Conservation (phyloP, 139 green algal species). For the Chlorella sp. region DNA sequence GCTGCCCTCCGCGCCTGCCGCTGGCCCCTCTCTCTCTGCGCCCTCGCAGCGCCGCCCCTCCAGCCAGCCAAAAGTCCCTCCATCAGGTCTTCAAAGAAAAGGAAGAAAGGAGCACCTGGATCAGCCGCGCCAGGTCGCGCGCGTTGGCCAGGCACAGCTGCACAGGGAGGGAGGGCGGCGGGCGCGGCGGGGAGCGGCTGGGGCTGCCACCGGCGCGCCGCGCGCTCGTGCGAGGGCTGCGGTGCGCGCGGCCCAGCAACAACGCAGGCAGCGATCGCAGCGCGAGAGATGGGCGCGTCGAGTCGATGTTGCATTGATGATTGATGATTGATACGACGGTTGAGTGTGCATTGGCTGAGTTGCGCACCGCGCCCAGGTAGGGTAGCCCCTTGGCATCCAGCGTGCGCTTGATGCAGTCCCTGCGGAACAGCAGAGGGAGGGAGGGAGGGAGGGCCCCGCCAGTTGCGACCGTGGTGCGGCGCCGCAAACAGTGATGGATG, state of each 20-base stretch:
- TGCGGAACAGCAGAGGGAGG: background rate
- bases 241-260: background rate
- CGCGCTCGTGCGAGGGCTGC: background rate
- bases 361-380: too few relatives aligned
- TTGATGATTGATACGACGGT: background rate
- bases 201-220: slow-evolving; percentile 38
- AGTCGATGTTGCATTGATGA: background rate
- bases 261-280: background rate
- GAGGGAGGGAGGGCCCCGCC: background rate
- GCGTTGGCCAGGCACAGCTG: slow-evolving; percentile 60
- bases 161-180: slow-evolving; percentile 54
- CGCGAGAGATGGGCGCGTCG: background rate
- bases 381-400: background rate
- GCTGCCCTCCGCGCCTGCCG: too few relatives aligned
- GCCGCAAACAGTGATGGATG: too few relatives aligned
- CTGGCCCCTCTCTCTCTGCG: too few relatives aligned
- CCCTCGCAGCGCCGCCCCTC: background rate
- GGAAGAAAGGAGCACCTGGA: slow-evolving; percentile 25
- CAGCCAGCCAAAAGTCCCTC: too few relatives aligned
- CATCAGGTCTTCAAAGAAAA: slow-evolving; percentile 3
- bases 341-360: too few relatives aligned
- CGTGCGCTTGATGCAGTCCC: background rate
- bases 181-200: slow-evolving; percentile 37
- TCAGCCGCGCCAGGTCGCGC: slow-evolving; percentile 44
- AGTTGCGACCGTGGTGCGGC: too few relatives aligned